Evolutionary conservation across 176 grass and related monocot genomes (phyloP).

Genomic region (Phyllostachys edulis): DNA sequence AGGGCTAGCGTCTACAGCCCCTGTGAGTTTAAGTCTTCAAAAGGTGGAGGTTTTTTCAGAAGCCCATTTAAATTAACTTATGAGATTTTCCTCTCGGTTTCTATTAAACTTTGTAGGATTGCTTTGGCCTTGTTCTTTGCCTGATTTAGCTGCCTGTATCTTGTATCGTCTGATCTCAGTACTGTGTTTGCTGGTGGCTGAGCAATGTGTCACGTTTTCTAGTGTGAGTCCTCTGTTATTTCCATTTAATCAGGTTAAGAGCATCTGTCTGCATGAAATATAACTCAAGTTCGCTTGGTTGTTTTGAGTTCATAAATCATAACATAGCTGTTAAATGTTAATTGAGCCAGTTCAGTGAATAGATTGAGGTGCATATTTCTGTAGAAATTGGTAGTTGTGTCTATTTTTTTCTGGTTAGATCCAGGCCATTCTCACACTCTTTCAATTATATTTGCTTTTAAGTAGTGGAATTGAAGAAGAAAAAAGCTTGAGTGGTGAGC

Average conservation of each 20-base stretch:
- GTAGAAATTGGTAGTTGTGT: background rate
- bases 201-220: background rate
- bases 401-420: background rate
- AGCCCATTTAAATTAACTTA: background rate
- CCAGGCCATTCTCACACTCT: background rate
- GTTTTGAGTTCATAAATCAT: background rate
- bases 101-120: background rate
- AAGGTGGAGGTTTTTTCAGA: background rate
- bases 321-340: background rate
- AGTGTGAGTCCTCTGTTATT: background rate
- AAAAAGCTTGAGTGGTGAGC: background rate
- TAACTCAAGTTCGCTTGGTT: background rate
- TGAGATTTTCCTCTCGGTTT: background rate
- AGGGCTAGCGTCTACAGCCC: background rate
- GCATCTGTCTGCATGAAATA: background rate
- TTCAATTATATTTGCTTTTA: background rate
- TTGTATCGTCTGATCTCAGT: background rate
- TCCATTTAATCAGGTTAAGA: background rate
- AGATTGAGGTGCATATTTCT: background rate
- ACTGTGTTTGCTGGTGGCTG: background rate
- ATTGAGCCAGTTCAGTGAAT: background rate
- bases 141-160: background rate
- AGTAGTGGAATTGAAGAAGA: background rate
- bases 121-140: background rate
- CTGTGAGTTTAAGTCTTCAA: background rate